Percentiles rank a stretch among this genome's conserved stretches.
Evolutionary conservation across 352 stramenopile genomes (phyloP).

Genomic region (Phytophthora macrochlamydospora): DNA sequence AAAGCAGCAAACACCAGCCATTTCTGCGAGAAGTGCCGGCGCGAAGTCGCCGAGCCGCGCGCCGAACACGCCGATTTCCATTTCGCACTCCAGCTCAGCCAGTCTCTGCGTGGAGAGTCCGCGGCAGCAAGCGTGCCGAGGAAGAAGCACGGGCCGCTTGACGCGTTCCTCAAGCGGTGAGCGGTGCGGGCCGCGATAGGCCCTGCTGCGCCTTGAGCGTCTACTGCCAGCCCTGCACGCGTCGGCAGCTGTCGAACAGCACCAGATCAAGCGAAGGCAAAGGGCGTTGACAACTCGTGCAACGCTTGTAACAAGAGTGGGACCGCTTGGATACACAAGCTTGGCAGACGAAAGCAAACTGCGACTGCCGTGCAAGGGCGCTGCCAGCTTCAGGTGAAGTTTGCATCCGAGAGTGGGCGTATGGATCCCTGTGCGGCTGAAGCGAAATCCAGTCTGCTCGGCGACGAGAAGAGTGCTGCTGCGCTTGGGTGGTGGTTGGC

Average conservation of each 20-base stretch:
- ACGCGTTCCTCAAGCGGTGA: conserved; percentile 46
- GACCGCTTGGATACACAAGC: too few species aligned
- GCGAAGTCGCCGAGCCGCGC: conserved; percentile 34
- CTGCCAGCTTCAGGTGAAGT: too few species aligned
- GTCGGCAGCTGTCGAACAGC: neutral
- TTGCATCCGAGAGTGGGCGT: too few species aligned
- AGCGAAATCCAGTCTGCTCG: neutral
- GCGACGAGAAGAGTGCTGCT: neutral
- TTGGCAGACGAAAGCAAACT: too few species aligned
- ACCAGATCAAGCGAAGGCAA: too few species aligned
- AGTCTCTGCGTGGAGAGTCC: conserved; percentile 24
- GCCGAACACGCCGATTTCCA: conserved; percentile 66
- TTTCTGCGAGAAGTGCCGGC: conserved; percentile 49
- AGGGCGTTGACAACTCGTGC: too few species aligned
- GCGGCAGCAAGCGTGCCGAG: conserved; percentile 6
- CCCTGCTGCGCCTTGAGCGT: neutral
- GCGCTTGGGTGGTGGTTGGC: neutral
- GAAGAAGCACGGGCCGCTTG: conserved; percentile 48
- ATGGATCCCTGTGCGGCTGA: neutral
- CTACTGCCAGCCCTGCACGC: neutral
- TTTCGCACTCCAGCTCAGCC: conserved; percentile 54
- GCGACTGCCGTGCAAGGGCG: too few species aligned
- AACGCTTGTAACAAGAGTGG: too few species aligned
- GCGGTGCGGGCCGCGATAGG: neutral
- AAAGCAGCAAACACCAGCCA: conserved; percentile 19